Base-by-base conservation (phyloP, 2,329 filamentous ascomycete species). In the Fusarium gaditjirri region DNA sequence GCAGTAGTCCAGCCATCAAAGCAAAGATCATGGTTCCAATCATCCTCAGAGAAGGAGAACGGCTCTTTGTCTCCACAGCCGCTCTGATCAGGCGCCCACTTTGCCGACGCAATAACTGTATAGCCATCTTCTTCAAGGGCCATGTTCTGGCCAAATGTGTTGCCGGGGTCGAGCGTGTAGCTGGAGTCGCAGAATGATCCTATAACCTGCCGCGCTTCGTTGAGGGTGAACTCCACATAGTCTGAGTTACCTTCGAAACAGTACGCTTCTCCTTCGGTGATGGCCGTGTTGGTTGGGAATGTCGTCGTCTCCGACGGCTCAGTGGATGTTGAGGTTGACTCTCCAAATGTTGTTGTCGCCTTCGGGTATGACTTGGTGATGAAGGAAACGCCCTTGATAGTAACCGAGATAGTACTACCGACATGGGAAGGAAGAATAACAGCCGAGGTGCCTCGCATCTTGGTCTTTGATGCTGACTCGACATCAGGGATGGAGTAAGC, bases 61-160 rank as follows among this genome's bases (percentile, higher is more conserved):
- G 50, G 10, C 21, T 66, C 56, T 3, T 57, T 68, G 2, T 36
- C 41, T 21, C 62, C 56, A 25, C 62, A 66, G 8, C 56, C 62
- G 8, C 23, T 66, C 16, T 68, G 65, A 19, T 68, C 65, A 3
- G 62, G 31, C 4, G 65, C 65, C 65, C 65, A 68, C 14, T 66
- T 61, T 2, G 65, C 65, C 12, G 65, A 68, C 6, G 39, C 56
- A 1, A 68, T 31, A 23, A 68, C 62, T 2, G 38, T 66, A 21
- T 68, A 62, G 16, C 62, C 57, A 5, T 54, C 44, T 27, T 53
- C 29, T 17, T 68, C 65, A 1, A 68, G 56, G 3, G 56, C 62
- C 12, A 36, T 2, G 13, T 41, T 50, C 12, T 68, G 62, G 3
- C 62, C 65, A 6, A 62, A 17, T 8, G 35, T 25, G 44, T 62